A percentile compares a stretch with the other conserved stretches of the same genome.
Evolutionary conservation across 1,284 basidiomycete species (phyloP).

Genomic region (Fomitopsis betulina): DNA sequence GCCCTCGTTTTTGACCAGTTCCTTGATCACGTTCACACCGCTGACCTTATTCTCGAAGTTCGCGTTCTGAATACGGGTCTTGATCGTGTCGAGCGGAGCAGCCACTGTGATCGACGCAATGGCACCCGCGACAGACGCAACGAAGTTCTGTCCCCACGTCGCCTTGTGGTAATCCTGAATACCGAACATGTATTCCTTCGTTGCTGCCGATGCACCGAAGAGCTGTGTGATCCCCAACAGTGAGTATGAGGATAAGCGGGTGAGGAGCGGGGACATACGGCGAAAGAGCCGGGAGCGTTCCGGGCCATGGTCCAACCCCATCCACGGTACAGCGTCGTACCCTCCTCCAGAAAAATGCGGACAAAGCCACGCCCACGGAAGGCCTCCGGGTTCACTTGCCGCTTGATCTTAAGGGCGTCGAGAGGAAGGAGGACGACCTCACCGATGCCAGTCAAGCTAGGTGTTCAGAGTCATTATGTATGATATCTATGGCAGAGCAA

Average conservation of each 20-base stretch:
- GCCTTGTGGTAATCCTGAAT: constrained; percentile 88
- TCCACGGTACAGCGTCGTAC: constrained; percentile 88
- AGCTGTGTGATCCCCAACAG: constrained; percentile 46
- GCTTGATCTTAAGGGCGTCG: constrained; percentile 97
- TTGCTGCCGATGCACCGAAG: constrained; percentile 92
- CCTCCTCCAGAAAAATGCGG: constrained; percentile 91
- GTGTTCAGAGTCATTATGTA: neutral
- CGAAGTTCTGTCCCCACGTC: constrained; percentile 94
- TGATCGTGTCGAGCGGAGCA: constrained; percentile 94
- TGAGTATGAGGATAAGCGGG: neutral
- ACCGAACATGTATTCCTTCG: constrained; percentile 92
- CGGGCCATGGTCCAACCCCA: constrained; percentile 99
- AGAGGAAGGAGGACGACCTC: constrained; percentile 95
- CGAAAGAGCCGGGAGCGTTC: constrained; percentile 95
- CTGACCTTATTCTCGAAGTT: constrained; percentile 94
- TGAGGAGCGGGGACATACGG: constrained; percentile 48
- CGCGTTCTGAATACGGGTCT: constrained; percentile 97
- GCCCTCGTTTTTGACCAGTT: constrained; percentile 89
- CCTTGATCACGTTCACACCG: constrained; percentile 84
- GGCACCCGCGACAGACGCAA: constrained; percentile 91
- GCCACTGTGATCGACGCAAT: constrained; percentile 95
- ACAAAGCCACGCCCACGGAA: constrained; percentile 90
- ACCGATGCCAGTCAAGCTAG: constrained; percentile 90
- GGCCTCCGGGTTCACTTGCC: constrained; percentile 95
- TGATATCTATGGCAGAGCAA: neutral